Conservation (phyloP, 139 green algal species). For the Closterium sp. region DNA sequence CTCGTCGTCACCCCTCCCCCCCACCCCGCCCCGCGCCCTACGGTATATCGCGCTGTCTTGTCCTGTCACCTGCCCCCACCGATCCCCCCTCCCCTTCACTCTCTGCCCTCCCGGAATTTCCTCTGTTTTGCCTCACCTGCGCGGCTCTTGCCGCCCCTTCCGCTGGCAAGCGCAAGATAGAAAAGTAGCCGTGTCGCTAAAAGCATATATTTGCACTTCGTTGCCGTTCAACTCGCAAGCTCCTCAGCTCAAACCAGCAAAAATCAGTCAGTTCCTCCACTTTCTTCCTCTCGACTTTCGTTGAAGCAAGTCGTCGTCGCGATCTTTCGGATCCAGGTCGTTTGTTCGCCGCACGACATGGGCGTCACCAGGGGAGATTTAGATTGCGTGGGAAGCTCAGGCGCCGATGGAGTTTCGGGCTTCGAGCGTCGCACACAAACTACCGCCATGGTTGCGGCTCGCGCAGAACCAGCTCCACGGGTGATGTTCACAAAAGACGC, state of each 20-base stretch:
- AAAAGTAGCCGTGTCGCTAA: too few relatives aligned
- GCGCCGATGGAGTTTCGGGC: background rate
- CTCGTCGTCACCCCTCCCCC: too few relatives aligned
- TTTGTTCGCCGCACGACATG: background rate
- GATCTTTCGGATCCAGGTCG: background rate
- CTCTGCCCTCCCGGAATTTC: background rate
- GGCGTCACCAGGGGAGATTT: background rate
- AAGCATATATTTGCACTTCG: background rate
- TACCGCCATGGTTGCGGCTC: background rate
- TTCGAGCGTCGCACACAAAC: background rate
- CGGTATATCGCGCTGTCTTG: too few relatives aligned
- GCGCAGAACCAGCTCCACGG: background rate
- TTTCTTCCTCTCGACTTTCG: background rate
- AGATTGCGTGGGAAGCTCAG: background rate
- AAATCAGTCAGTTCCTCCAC: background rate
- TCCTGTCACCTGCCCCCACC: too few relatives aligned
- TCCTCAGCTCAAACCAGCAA: background rate
- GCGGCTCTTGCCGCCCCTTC: background rate
- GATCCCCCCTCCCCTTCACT: background rate
- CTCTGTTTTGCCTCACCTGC: too few relatives aligned
- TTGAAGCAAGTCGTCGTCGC: background rate
- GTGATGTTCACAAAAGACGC: background rate
- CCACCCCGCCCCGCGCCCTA: background rate
- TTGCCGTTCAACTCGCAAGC: background rate
- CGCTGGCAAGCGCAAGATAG: background rate